Evolutionary conservation across 257 asterid species (phyloP), one percentile per base, ranked within the genome.

Genomic region (Solanum appendiculatum): DNA sequence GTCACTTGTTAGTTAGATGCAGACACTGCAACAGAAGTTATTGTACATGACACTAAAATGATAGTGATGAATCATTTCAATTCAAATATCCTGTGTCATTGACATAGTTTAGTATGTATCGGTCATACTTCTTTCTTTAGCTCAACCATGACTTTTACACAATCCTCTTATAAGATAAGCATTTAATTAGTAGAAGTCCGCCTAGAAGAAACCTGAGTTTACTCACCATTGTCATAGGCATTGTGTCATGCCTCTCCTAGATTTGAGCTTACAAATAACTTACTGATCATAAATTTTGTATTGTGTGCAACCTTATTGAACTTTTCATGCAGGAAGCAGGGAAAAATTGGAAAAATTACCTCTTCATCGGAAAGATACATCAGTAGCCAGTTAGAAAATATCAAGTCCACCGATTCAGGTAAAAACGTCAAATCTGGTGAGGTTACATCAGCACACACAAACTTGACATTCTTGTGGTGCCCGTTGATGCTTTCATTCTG

Each of bases 331-430:
- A 14, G 84, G 54, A 23, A 42, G 46, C 27, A 40, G 33, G 44
- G 37, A 74, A 56, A 20, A 16, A 9, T 89, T 40, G 44, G 37
- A 74, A 56, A 20, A 16, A 9, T 89, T 40, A 95, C 99, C 98
- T 97, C 99, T 60, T 91, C 48, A 83, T 97, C 97, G 2, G 99
- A 95, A 91, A 96, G 99, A 88, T 97, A 96, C 99, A 97, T 97
- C 93, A 96, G 86, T 72, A 97, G 93, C 99, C 99, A 96, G 90
- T 96, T 96, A 5, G 99, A 96, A 77, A 97, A 97, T 88, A 97
- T 93, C 88, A 97, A 56, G 86, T 97, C 99, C 5, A 95, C 81
- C 14, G 99, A 95, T 85, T 91, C 99, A 85, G 92, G 94, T 5
- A 96, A 37, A 86, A 96, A 93, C 21, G 89, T 90, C 92, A 97